Evolutionary conservation across 148 eudicot genomes (phyloP).

Genomic region (Vaccinium darrowii): DNA sequence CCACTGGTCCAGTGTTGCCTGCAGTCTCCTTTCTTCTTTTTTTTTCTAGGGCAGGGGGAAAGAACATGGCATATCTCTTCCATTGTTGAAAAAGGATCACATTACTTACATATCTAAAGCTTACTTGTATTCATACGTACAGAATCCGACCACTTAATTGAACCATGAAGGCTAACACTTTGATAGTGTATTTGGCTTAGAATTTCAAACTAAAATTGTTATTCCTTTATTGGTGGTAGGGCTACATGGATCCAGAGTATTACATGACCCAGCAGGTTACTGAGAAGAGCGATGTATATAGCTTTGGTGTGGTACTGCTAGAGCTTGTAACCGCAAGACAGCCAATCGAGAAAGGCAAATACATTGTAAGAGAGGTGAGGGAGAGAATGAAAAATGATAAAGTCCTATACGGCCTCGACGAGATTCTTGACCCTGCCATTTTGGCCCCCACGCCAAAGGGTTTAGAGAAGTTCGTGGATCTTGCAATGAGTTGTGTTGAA

Average conservation of each 20-base stretch:
- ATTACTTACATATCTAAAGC: neutral
- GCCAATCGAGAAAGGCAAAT: constrained; percentile 63
- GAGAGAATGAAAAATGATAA: constrained; percentile 40
- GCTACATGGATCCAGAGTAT: constrained; percentile 29
- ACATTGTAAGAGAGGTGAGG: constrained; percentile 56
- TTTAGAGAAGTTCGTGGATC: constrained; percentile 52
- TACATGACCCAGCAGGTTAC: constrained; percentile 19
- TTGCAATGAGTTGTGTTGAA: constrained; percentile 69
- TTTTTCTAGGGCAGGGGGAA: too few species aligned
- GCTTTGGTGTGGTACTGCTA: constrained; percentile 23
- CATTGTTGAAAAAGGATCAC: neutral
- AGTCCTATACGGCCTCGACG: constrained; percentile 49
- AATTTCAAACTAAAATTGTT: neutral
- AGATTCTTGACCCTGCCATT: constrained; percentile 47
- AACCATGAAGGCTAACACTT: neutral
- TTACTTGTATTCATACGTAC: neutral
- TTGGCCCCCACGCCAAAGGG: constrained; percentile 37
- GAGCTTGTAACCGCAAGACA: constrained; percentile 63
- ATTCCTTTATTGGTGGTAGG: constrained; percentile 11
- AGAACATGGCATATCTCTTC: neutral
- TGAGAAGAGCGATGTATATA: constrained; percentile 17
- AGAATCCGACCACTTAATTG: neutral
- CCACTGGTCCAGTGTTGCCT: too few species aligned
- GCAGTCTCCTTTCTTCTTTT: too few species aligned
- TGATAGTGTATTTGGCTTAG: neutral